Evolutionary conservation across 2,329 filamentous ascomycete genomes (phyloP).

Genomic region (Diaporthe sp.): DNA sequence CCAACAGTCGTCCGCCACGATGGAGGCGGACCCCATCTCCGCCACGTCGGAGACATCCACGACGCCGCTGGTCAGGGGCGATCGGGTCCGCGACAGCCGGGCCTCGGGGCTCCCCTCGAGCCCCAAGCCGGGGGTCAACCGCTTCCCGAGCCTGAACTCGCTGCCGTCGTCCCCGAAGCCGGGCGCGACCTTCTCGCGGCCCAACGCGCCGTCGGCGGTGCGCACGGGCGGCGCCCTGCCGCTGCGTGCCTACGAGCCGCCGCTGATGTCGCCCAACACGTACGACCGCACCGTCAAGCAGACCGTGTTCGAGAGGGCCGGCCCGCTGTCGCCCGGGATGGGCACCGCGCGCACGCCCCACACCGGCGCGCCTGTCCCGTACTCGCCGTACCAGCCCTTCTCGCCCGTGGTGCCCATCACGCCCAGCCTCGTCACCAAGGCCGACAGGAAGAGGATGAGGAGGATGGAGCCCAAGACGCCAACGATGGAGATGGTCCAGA

Average conservation of each 20-base stretch:
- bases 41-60: conserved; percentile 67
- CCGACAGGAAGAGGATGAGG: conserved; percentile 78
- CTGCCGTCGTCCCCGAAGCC: conserved; percentile 65
- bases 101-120: conserved; percentile 63
- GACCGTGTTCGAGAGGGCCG: conserved; percentile 73
- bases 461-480: conserved; percentile 75
- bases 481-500: conserved; percentile 72
- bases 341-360: conserved; percentile 70
- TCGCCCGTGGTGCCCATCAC: conserved; percentile 83
- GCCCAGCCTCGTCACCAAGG: conserved; percentile 78
- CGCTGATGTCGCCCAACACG: conserved; percentile 64
- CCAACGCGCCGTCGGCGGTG: conserved; percentile 67
- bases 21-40: conserved; percentile 64
- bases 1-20: conserved; percentile 54
- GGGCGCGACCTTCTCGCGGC: conserved; percentile 62
- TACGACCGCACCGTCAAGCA: conserved; percentile 66
- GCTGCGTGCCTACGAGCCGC: conserved; percentile 73
- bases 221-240: conserved; percentile 71
- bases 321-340: conserved; percentile 65
- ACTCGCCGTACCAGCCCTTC: conserved; percentile 85
- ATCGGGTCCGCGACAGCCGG: conserved; percentile 20
- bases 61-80: conserved; percentile 58
- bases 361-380: conserved; percentile 75
- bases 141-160: conserved; percentile 61
- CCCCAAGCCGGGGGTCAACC: conserved; percentile 60